Conservation (phyloP, 2,329 filamentous ascomycete species). For the Hansfordia pulvinata region DNA sequence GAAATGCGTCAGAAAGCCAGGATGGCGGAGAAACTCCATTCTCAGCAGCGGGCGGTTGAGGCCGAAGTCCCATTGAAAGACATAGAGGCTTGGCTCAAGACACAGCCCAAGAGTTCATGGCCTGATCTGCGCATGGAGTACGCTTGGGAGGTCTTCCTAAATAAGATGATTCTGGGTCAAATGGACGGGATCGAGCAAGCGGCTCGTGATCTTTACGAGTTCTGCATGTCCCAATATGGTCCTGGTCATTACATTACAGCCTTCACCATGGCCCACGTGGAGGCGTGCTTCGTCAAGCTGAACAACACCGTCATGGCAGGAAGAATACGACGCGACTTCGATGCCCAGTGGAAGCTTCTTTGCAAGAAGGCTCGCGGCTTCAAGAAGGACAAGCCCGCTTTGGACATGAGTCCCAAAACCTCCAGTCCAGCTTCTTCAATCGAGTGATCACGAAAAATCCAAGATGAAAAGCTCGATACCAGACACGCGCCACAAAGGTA, state of each 20-base stretch:
- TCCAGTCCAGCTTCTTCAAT: no score
- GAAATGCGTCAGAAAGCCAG: no score
- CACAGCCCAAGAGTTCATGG: conserved; percentile 1
- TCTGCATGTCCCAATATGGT: conserved; percentile 2
- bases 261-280: conserved; percentile 3
- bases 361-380: conserved; percentile 3
- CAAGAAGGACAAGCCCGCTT: conserved; percentile 21
- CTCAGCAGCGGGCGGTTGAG: conserved; percentile 1
- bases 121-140: conserved; percentile 2
- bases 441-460: no score
- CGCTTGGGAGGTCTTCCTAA: not conserved
- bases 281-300: conserved; percentile 1
- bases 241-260: conserved; percentile 3
- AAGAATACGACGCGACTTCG: conserved; percentile 1
- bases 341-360: conserved; percentile 2
- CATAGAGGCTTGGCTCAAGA: conserved; percentile 1
- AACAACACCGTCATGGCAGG: conserved; percentile 1
- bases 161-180: conserved; percentile 1
- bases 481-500: no score
- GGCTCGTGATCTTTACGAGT: conserved; percentile 1
- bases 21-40: no score
- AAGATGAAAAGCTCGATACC: no score
- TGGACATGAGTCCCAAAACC: conserved; percentile 43
- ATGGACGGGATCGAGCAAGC: conserved; percentile 1
- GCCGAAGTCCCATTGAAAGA: conserved; percentile 1